A percentile compares a stretch with the other conserved stretches of the same genome.
Conservation (phyloP, 2,329 filamentous ascomycete species). For the Aspergillus novofumigatus region DNA sequence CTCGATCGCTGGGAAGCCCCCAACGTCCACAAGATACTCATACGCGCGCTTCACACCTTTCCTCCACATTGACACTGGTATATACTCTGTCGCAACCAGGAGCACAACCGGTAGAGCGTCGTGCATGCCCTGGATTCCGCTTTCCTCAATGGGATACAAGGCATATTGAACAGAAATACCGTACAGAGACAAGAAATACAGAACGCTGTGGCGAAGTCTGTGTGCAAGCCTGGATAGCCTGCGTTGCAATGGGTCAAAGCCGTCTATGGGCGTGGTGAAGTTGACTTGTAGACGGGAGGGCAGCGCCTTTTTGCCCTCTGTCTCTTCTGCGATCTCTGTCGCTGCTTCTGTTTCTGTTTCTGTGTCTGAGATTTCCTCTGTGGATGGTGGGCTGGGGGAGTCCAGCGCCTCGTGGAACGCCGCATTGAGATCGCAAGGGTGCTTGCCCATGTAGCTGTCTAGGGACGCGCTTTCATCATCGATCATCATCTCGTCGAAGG, state of each 20-base stretch:
- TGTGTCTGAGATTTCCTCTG: neutral
- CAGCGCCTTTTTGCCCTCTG: neutral
- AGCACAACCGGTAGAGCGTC: neutral
- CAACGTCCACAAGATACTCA: neutral
- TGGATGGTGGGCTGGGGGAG: neutral
- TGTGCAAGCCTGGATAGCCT: neutral
- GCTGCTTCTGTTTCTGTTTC: neutral
- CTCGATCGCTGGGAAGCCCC: neutral
- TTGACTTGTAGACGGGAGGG: neutral
- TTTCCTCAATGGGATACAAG: neutral
- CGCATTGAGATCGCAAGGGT: neutral
- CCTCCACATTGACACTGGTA: neutral
- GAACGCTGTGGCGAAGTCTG: neutral
- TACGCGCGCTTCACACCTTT: neutral
- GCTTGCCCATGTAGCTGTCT: neutral
- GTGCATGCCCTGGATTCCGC: neutral
- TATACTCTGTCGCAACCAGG: neutral
- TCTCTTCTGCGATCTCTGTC: neutral
- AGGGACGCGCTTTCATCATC: neutral
- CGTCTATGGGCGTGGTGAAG: neutral
- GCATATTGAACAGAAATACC: neutral
- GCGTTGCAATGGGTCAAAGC: neutral
- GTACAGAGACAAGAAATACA: neutral
- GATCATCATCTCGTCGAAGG: neutral
- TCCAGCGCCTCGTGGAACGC: neutral